These are phyloP conservation scores for Saccharomyces jurei DNA, from an alignment of 805 yeast species.

Conservation along the genomic window DNA sequence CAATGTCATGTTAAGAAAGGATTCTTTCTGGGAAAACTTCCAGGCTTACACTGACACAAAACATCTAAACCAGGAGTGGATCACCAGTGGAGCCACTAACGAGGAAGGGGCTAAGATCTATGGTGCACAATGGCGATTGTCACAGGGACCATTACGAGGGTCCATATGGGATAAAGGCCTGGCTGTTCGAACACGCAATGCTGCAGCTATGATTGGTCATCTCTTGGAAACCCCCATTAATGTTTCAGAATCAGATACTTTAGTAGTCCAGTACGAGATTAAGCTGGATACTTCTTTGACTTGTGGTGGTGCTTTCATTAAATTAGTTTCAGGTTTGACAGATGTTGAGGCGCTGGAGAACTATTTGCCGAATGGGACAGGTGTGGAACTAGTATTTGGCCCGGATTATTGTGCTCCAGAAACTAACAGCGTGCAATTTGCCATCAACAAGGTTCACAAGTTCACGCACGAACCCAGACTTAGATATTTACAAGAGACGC, in stretches of 20 bases:
- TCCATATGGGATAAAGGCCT: constrained; percentile 58
- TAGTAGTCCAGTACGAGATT: constrained; percentile 85
- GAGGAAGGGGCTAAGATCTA: constrained; percentile 47
- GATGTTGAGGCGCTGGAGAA: constrained; percentile 30
- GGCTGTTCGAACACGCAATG: constrained; percentile 66
- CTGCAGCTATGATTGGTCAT: constrained; percentile 74
- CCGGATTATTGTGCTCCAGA: constrained; percentile 80
- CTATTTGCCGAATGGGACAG: constrained; percentile 45
- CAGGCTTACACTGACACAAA: constrained; percentile 31
- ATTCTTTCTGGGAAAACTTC: constrained; percentile 63
- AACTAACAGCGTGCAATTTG: constrained; percentile 72
- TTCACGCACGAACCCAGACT: constrained; percentile 52
- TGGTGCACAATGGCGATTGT: constrained; percentile 56
- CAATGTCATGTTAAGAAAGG: constrained; percentile 5
- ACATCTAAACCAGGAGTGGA: constrained; percentile 42
- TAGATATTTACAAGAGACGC: constrained; percentile 60
- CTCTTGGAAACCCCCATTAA: constrained; percentile 49
- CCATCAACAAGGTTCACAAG: constrained; percentile 53
- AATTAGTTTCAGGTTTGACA: constrained; percentile 44
- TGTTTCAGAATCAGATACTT: constrained; percentile 46
- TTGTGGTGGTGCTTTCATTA: constrained; percentile 89
- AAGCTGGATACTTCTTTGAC: constrained; percentile 69
- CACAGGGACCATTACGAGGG: constrained; percentile 1
- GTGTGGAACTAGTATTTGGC: constrained; percentile 86
- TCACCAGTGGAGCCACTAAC: constrained; percentile 28